Evolutionary conservation across 2,329 filamentous ascomycete genomes (phyloP).

Genomic region (Paraphoma chrysanthemicola): DNA sequence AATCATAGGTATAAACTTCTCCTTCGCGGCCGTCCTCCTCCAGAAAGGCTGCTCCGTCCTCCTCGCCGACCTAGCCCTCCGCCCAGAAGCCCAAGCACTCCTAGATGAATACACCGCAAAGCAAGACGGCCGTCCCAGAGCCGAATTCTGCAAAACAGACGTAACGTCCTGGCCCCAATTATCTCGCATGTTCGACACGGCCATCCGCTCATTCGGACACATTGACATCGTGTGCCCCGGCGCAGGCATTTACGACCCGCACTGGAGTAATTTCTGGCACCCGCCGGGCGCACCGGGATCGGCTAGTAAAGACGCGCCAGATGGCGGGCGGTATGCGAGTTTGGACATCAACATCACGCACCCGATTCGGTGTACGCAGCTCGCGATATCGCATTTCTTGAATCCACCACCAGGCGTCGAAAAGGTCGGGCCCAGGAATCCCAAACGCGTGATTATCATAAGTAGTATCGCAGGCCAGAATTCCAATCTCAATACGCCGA

Average conservation of each 20-base stretch:
- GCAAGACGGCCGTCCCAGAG: constrained; percentile 36
- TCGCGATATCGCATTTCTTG: constrained; percentile 55
- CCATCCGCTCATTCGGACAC: constrained; percentile 37
- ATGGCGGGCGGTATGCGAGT: constrained; percentile 37
- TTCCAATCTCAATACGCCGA: constrained; percentile 46
- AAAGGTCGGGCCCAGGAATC: constrained; percentile 48
- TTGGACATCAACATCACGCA: constrained; percentile 59
- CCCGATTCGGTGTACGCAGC: constrained; percentile 55
- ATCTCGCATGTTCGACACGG: constrained; percentile 39
- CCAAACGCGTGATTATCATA: constrained; percentile 56
- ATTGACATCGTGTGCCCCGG: constrained; percentile 58
- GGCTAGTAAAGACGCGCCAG: constrained; percentile 40
- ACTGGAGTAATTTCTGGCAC: constrained; percentile 58
- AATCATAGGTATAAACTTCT: constrained; percentile 54
- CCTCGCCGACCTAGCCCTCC: constrained; percentile 56
- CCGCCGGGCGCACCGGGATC: constrained; percentile 47
- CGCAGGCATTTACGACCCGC: constrained; percentile 58
- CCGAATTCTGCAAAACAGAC: constrained; percentile 55
- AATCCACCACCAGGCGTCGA: constrained; percentile 36
- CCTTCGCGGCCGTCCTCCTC: constrained; percentile 55
- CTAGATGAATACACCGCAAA: constrained; percentile 37
- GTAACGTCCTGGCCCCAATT: constrained; percentile 47
- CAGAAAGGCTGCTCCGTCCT: constrained; percentile 56
- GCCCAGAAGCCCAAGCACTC: constrained; percentile 56
- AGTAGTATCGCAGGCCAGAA: constrained; percentile 54